A percentile compares a stretch with the other conserved stretches of the same genome.
phyloP scores from a whole-genome alignment of 164 flowering plant species.

The Vitis cinerea region DNA sequence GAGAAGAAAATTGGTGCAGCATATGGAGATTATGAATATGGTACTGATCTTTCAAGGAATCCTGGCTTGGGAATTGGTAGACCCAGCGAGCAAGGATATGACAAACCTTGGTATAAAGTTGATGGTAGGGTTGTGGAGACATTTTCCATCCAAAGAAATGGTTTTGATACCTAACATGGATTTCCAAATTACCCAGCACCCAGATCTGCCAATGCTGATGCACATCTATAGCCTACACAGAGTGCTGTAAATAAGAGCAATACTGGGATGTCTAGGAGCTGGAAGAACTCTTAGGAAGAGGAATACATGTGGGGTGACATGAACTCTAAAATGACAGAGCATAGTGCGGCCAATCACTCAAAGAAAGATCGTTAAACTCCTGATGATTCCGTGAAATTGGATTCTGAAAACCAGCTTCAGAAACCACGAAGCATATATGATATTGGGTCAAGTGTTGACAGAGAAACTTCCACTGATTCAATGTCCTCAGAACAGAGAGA shows the following conservation, averaged over 20 bases:
- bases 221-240: constrained; percentile 24
- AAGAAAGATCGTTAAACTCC: constrained; percentile 46
- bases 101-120: constrained; percentile 46
- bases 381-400: constrained; percentile 51
- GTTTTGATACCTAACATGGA: constrained; percentile 39
- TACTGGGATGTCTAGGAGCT: constrained; percentile 46
- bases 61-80: constrained; percentile 43
- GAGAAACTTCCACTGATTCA: constrained; percentile 52
- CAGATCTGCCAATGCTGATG: constrained; percentile 31
- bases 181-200: constrained; percentile 29
- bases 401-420: constrained; percentile 27
- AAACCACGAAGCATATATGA: constrained; percentile 31
- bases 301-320: constrained; percentile 86
- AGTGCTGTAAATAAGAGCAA: constrained; percentile 27
- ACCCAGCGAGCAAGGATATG: constrained; percentile 34
- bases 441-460: constrained; percentile 36
- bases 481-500: constrained; percentile 33
- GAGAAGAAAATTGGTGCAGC: constrained; percentile 41
- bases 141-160: constrained; percentile 48
- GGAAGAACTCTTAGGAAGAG: constrained; percentile 95
- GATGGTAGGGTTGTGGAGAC: constrained; percentile 34
- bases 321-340: constrained; percentile 50
- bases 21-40: constrained; percentile 53
- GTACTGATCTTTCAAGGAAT: constrained; percentile 45
- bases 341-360: constrained; percentile 32